A percentile compares a stretch with the other conserved stretches of the same genome.
These are phyloP conservation scores for Cercospora sesami DNA, from an alignment of 2,329 filamentous ascomycete species.

Conservation along the genomic window DNA sequence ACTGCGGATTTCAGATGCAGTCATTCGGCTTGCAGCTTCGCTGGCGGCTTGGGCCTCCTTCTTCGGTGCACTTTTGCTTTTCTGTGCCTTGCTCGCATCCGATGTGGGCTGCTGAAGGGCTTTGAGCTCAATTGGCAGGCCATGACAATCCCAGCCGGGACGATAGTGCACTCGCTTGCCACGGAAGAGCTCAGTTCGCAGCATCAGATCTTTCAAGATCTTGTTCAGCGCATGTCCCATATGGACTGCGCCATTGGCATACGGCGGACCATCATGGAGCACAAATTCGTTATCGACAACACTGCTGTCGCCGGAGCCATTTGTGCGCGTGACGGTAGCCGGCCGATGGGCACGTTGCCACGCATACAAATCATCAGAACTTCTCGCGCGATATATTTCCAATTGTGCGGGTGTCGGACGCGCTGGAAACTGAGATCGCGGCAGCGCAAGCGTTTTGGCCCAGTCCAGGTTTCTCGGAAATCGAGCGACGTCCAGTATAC, in stretches of 20 bases:
- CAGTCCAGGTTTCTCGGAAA: slow-evolving; percentile 25
- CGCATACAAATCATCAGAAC: slow-evolving; percentile 81
- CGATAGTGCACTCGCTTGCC: slow-evolving; percentile 77
- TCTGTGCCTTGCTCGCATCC: slow-evolving; percentile 32
- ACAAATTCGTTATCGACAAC: slow-evolving; percentile 63
- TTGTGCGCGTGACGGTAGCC: slow-evolving; percentile 38
- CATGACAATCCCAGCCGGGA: slow-evolving; percentile 97
- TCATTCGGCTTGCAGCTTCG: slow-evolving; percentile 39
- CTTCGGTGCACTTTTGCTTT: slow-evolving; percentile 31
- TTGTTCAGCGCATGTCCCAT: slow-evolving; percentile 96
- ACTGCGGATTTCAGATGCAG: slow-evolving; percentile 60
- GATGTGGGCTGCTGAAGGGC: slow-evolving; percentile 64
- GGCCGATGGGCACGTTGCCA: slow-evolving; percentile 68
- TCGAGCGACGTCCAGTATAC: slow-evolving; percentile 13
- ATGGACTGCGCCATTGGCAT: slow-evolving; percentile 90
- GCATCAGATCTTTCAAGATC: slow-evolving; percentile 90
- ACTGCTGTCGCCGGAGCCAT: slow-evolving; percentile 29
- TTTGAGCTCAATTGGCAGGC: slow-evolving; percentile 94
- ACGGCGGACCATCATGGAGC: slow-evolving; percentile 93
- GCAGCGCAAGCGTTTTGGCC: slow-evolving; percentile 48
- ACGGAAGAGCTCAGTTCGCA: slow-evolving; percentile 75
- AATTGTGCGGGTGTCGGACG: slow-evolving; percentile 47
- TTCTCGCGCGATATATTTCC: slow-evolving; percentile 67
- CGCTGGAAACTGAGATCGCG: slow-evolving; percentile 51
- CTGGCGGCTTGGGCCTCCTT: slow-evolving; percentile 36